Percentiles rank a stretch among this genome's conserved stretches.
Evolutionary conservation across 2,329 filamentous ascomycete genomes (phyloP).

Genomic region (Sclerotinia nivalis): DNA sequence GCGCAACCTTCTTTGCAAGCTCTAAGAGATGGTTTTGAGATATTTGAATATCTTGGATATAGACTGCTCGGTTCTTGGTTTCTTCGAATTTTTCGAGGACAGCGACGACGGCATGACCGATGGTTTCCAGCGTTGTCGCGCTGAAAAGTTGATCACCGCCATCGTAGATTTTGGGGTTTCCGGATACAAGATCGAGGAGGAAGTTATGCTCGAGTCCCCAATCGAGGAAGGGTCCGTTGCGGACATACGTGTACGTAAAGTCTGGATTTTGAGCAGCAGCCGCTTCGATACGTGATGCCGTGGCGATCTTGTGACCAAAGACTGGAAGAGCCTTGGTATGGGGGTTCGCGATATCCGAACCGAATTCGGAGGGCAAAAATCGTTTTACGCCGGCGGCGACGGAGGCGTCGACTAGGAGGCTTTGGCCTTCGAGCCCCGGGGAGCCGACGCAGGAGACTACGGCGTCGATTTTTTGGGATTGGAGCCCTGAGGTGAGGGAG

Average conservation of each 20-base stretch:
- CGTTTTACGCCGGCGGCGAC: constrained; percentile 59
- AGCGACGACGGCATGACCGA: constrained; percentile 52
- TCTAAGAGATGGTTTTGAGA: constrained; percentile 48
- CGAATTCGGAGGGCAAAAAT: constrained; percentile 63
- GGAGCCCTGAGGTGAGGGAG: constrained; percentile 50
- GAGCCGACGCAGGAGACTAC: constrained; percentile 52
- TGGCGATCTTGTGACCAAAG: constrained; percentile 52
- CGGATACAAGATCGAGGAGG: constrained; percentile 47
- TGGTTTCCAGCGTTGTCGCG: constrained; percentile 48
- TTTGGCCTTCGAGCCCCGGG: constrained; percentile 46
- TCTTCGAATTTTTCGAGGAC: constrained; percentile 51
- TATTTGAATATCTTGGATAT: constrained; percentile 47
- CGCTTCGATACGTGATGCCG: constrained; percentile 46
- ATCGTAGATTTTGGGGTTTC: constrained; percentile 49
- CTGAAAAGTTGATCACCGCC: constrained; percentile 53
- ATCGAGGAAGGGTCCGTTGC: constrained; percentile 60
- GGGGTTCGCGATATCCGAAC: constrained; percentile 45
- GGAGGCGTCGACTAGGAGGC: constrained; percentile 56
- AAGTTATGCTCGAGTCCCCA: constrained; percentile 51
- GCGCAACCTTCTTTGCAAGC: constrained; percentile 42
- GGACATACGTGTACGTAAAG: constrained; percentile 57
- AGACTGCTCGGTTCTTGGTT: constrained; percentile 54
- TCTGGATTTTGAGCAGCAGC: constrained; percentile 43
- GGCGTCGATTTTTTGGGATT: constrained; percentile 54
- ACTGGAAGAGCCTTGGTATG: constrained; percentile 49